Evolutionary conservation across 2,329 filamentous ascomycete genomes (phyloP).

Genomic region (Coniochaeta pulveracea): DNA sequence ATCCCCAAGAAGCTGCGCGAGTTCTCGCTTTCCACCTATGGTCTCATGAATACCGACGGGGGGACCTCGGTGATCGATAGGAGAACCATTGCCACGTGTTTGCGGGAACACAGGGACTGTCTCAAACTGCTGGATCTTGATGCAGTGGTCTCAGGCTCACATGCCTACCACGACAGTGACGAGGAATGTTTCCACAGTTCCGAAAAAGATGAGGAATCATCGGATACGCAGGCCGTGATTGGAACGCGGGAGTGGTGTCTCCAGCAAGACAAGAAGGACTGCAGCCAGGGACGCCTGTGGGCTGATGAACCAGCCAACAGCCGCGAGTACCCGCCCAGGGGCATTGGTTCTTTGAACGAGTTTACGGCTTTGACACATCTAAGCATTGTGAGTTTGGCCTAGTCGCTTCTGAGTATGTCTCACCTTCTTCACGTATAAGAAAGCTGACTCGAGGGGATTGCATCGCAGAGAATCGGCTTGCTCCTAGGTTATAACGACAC

Average conservation of each 20-base stretch:
- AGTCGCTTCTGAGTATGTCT: too few species aligned
- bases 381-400: not conserved
- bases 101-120: constrained; percentile 5
- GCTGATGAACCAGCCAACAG: not conserved
- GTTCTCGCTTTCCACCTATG: constrained; percentile 3
- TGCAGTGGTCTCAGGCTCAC: not conserved
- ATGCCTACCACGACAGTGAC: not conserved
- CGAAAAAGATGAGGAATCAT: not conserved
- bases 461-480: not conserved
- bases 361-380: constrained; percentile 6
- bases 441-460: not conserved
- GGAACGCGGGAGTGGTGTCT: not conserved
- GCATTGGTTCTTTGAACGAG: constrained; percentile 7
- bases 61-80: not conserved
- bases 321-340: constrained; percentile 1
- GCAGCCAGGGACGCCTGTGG: constrained; percentile 2
- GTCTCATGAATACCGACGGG: not conserved
- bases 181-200: not conserved
- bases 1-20: constrained; percentile 7
- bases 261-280: not conserved
- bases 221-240: not conserved
- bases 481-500: not conserved
- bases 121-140: constrained; percentile 7
- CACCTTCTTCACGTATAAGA: too few species aligned
- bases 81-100: constrained; percentile 6